Conservation (phyloP, 176 grass and related monocot species). For the Oryza glumipatula region DNA sequence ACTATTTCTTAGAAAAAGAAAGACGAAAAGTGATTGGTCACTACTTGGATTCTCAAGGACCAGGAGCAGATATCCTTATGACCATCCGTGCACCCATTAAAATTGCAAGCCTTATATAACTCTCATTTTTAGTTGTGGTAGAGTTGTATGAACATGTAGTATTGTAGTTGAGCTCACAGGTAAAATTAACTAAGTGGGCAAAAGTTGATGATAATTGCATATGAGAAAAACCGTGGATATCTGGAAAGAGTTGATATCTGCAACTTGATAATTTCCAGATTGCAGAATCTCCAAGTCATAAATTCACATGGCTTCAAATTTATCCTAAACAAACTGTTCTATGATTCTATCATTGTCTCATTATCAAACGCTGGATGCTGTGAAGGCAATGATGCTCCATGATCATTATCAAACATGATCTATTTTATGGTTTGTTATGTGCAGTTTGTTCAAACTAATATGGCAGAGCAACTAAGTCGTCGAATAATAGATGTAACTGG, state of each 20-base stretch:
- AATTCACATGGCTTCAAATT: not conserved
- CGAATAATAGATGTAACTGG: slow-evolving; percentile 65
- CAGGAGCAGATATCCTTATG: not conserved
- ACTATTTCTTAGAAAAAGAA: not conserved
- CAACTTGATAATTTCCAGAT: slow-evolving; percentile 19
- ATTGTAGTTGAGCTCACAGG: slow-evolving; percentile 22
- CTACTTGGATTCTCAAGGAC: slow-evolving; percentile 19
- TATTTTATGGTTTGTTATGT: slow-evolving; percentile 40
- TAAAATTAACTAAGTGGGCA: slow-evolving; percentile 29
- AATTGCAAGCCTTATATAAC: slow-evolving; percentile 19
- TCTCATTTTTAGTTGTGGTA: not conserved
- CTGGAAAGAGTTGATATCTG: not conserved
- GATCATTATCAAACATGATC: slow-evolving; percentile 13
- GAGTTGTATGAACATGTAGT: not conserved
- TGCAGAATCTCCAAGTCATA: slow-evolving; percentile 3
- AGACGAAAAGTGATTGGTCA: not conserved
- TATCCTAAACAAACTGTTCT: too few relatives aligned
- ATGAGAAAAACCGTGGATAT: not conserved
- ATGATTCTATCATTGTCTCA: slow-evolving; percentile 16
- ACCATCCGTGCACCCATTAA: not conserved
- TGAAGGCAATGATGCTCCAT: slow-evolving; percentile 8
- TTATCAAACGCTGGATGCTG: slow-evolving; percentile 22
- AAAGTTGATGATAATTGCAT: not conserved
- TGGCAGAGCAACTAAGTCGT: slow-evolving; percentile 51
- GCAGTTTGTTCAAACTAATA: slow-evolving; percentile 89